Conservation (phyloP, 352 stramenopile genomes). For the Peronospora destructor region DNA sequence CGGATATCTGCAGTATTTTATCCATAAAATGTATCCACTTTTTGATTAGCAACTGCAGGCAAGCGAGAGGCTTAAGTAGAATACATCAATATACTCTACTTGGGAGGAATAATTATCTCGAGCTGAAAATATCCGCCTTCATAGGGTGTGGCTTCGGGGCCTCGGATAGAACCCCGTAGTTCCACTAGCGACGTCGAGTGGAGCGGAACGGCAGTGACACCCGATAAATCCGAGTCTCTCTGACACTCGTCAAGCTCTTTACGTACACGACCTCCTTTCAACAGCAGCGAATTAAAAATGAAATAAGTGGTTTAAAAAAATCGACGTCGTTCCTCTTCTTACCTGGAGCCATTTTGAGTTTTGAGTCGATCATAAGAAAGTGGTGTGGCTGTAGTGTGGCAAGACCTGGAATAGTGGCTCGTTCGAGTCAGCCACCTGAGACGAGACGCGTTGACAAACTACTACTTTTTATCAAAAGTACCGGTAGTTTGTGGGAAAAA, state of each 20-base stretch:
- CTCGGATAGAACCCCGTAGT: constrained; percentile 56
- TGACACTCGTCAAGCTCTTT: constrained; percentile 88
- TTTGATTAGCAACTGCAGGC: no score
- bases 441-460: no score
- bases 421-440: no score
- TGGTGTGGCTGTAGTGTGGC: no score
- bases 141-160: constrained; percentile 80
- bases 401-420: no score
- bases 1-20: constrained; percentile 55
- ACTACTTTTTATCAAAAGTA: no score
- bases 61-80: no score
- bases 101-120: constrained; percentile 91
- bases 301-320: no score
- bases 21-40: neutral
- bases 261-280: constrained; percentile 53
- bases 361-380: no score
- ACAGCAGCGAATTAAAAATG: no score
- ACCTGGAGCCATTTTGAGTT: neutral
- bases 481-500: no score
- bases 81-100: constrained; percentile 44
- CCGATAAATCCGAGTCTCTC: constrained; percentile 72
- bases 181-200: constrained; percentile 24
- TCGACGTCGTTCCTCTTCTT: neutral
- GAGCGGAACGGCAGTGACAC: constrained; percentile 55
- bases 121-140: constrained; percentile 86